These are phyloP conservation scores for Fusarium stilboides DNA, from an alignment of 2,329 filamentous ascomycete genomes.

Conservation along the genomic window DNA sequence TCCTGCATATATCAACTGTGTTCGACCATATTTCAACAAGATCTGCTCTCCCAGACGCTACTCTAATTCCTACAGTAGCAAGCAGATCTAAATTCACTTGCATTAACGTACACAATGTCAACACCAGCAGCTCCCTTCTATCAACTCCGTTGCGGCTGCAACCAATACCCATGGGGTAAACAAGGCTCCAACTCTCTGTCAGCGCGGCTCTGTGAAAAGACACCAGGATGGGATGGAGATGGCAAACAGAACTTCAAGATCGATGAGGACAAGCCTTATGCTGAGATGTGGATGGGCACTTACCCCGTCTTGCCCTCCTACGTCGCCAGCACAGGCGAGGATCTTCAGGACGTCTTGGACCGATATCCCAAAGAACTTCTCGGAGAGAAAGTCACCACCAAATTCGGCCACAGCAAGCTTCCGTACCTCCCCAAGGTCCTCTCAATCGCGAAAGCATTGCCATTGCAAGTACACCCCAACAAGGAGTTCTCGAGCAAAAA, in stretches of 20 bases:
- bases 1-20: conserved; percentile 5
- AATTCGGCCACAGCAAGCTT: conserved; percentile 73
- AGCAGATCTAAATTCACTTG: neutral
- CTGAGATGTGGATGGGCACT: conserved; percentile 82
- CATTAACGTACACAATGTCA: conserved; percentile 28
- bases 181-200: conserved; percentile 76
- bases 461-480: conserved; percentile 82
- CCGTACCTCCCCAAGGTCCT: conserved; percentile 83
- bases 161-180: conserved; percentile 81
- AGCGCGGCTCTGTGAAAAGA: conserved; percentile 75
- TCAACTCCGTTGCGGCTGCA: conserved; percentile 63
- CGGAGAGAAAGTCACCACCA: conserved; percentile 72
- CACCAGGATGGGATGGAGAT: conserved; percentile 63
- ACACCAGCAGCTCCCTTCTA: conserved; percentile 55
- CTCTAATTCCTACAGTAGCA: neutral
- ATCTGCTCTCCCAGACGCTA: too few relatives aligned
- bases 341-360: conserved; percentile 75
- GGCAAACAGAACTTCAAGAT: conserved; percentile 68
- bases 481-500: conserved; percentile 75
- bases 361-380: conserved; percentile 73
- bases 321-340: conserved; percentile 73
- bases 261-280: conserved; percentile 74
- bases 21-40: neutral
- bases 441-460: conserved; percentile 82
- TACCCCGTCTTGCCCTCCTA: conserved; percentile 80